These are phyloP conservation scores for Candida germanica DNA, from an alignment of 805 yeast species.

Conservation along the genomic window DNA sequence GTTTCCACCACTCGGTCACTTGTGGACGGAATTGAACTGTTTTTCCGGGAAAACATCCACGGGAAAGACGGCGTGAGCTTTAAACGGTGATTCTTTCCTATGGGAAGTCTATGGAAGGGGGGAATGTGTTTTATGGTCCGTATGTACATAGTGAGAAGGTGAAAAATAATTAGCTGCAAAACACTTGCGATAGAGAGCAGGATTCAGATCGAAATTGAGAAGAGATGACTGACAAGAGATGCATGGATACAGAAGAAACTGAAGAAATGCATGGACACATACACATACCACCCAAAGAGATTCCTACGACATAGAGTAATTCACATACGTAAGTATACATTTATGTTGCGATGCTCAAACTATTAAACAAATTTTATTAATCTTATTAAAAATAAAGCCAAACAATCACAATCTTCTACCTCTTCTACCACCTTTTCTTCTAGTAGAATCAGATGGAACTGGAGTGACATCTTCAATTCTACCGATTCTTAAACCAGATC, in stretches of 20 bases:
- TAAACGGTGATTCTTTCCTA: too few relatives aligned
- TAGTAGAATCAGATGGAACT: conserved; percentile 99
- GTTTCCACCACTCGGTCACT: conserved; percentile 1
- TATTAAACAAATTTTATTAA: conserved; percentile 7
- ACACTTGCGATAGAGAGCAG: too few relatives aligned
- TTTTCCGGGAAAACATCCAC: not conserved
- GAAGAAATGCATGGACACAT: too few relatives aligned
- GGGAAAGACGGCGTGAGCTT: too few relatives aligned
- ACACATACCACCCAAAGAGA: too few relatives aligned
- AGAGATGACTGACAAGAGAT: too few relatives aligned
- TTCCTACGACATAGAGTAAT: too few relatives aligned
- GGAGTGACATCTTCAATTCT: conserved; percentile 99
- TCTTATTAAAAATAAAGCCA: conserved; percentile 1
- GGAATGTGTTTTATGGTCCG: too few relatives aligned
- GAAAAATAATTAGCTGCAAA: not conserved
- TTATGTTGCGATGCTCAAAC: conserved; percentile 13
- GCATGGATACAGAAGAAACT: not conserved
- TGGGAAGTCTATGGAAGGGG: too few relatives aligned
- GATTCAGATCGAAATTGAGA: too few relatives aligned
- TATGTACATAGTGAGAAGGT: too few relatives aligned
- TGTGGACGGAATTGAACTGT: conserved; percentile 3
- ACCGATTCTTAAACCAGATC: conserved; percentile 99
- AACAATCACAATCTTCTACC: conserved; percentile 93
- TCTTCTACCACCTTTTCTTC: conserved; percentile 99
- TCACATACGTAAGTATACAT: conserved; percentile 16